Percentiles rank a stretch among this genome's conserved stretches.
phyloP scores from a whole-genome alignment of 176 grass and related monocot genomes.

The Cenchrus purpureus region DNA sequence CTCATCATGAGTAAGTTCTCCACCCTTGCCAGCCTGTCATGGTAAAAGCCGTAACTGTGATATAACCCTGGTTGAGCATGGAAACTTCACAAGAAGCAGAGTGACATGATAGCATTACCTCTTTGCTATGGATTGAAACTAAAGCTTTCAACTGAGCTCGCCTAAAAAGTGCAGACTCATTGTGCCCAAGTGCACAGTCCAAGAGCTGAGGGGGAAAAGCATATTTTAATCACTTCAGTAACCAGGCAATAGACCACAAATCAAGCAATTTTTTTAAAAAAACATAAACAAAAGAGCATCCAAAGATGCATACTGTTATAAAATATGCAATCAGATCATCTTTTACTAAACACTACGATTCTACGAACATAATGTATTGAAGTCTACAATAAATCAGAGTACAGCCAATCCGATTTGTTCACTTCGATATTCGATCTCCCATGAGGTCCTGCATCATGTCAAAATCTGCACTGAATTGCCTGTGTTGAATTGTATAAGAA shows the following conservation, averaged over 20 bases:
- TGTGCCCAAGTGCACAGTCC: conserved; percentile 98
- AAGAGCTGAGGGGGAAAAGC: conserved; percentile 59
- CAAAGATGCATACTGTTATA: conserved; percentile 15
- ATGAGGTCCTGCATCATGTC: conserved; percentile 14
- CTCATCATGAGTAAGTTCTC: conserved; percentile 98
- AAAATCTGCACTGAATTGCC: conserved; percentile 23
- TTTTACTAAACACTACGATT: conserved; percentile 14
- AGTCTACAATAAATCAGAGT: conserved; percentile 16
- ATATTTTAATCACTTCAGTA: conserved; percentile 45
- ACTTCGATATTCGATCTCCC: neutral
- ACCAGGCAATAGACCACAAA: conserved; percentile 14
- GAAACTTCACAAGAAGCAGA: conserved; percentile 24
- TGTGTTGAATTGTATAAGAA: conserved; percentile 20
- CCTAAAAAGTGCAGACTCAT: conserved; percentile 99
- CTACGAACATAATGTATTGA: neutral
- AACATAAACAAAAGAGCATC: neutral
- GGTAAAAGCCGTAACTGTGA: conserved; percentile 36
- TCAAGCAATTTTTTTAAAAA: conserved; percentile 39
- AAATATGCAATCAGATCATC: conserved; percentile 34
- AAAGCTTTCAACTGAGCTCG: conserved; percentile 97
- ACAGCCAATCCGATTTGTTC: neutral
- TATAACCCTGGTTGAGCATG: neutral
- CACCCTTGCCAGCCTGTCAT: conserved; percentile 96
- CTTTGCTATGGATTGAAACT: conserved; percentile 98
- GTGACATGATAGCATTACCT: conserved; percentile 60